These are phyloP conservation scores for Malania oleifera DNA, from an alignment of 164 flowering plant species.

Conservation along the genomic window DNA sequence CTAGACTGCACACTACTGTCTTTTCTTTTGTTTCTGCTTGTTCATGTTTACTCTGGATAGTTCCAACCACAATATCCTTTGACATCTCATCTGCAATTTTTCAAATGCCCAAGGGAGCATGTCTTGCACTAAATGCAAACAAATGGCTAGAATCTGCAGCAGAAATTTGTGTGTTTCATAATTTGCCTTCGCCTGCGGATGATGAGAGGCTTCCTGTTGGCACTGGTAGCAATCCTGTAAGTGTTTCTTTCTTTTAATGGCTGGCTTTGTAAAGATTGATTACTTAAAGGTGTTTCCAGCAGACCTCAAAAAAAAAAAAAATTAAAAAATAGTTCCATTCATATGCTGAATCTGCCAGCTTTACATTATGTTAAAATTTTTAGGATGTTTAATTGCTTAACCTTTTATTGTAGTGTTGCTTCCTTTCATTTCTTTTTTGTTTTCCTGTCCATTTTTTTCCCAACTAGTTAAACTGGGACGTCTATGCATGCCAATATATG, in stretches of 20 bases:
- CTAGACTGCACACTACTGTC: no score
- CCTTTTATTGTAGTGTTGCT: no score
- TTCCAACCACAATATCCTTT: neutral
- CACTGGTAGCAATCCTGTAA: conserved; percentile 98
- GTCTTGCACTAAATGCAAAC: conserved; percentile 69
- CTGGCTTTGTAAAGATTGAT: neutral
- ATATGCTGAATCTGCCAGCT: neutral
- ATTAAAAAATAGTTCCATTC: no score
- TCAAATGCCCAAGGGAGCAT: conserved; percentile 65
- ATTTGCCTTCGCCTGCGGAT: conserved; percentile 54
- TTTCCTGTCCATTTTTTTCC: no score
- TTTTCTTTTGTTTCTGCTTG: no score
- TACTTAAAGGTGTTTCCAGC: conserved; percentile 1
- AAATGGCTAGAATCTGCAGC: conserved; percentile 58
- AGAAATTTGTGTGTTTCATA: conserved; percentile 59
- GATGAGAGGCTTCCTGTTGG: conserved; percentile 89
- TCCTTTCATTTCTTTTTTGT: no score
- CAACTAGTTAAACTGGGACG: no score
- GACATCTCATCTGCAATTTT: conserved; percentile 4
- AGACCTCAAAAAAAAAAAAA: no score
- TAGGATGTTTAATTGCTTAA: no score
- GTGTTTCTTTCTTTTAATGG: conserved; percentile 18
- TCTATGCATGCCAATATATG: no score
- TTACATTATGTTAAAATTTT: neutral
- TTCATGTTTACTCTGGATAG: neutral